Evolutionary conservation across 2,329 filamentous ascomycete genomes (phyloP).

Genomic region (Pseudocercospora vitis): DNA sequence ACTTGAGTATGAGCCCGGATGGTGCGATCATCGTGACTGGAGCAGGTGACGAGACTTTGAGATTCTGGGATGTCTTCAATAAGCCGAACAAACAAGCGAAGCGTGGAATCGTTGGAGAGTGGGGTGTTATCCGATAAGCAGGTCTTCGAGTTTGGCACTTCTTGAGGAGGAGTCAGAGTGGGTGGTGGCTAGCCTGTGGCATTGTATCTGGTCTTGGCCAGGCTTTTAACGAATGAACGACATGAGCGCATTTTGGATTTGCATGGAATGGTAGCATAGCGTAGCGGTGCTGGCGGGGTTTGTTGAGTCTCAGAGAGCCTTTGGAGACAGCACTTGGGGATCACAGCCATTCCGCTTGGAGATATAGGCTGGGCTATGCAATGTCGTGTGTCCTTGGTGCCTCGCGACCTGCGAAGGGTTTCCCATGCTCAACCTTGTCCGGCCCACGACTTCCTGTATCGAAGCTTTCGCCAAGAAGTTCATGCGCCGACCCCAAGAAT

Average conservation of each 20-base stretch:
- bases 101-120: slow-evolving; percentile 61
- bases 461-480: neutral
- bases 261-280: slow-evolving; percentile 6
- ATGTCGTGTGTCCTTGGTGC: too few relatives aligned
- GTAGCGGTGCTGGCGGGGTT: neutral
- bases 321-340: neutral
- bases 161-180: neutral
- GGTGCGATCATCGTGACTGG: slow-evolving; percentile 92
- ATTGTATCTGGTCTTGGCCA: neutral
- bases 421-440: neutral
- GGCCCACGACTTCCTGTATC: neutral
- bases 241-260: slow-evolving; percentile 5
- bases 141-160: neutral
- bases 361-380: neutral
- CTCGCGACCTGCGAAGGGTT: too few relatives aligned
- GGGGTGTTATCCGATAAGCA: slow-evolving; percentile 66
- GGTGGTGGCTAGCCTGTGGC: too few relatives aligned
- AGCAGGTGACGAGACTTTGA: slow-evolving; percentile 89
- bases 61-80: slow-evolving; percentile 97
- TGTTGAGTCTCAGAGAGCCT: neutral
- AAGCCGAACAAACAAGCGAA: slow-evolving; percentile 67
- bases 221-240: neutral
- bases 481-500: too few relatives aligned
- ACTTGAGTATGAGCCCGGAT: slow-evolving; percentile 95
- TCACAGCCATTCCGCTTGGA: neutral